Evolutionary conservation across 768 basidiomycete genomes (phyloP).

Genomic region (Lepiota subincarnata): DNA sequence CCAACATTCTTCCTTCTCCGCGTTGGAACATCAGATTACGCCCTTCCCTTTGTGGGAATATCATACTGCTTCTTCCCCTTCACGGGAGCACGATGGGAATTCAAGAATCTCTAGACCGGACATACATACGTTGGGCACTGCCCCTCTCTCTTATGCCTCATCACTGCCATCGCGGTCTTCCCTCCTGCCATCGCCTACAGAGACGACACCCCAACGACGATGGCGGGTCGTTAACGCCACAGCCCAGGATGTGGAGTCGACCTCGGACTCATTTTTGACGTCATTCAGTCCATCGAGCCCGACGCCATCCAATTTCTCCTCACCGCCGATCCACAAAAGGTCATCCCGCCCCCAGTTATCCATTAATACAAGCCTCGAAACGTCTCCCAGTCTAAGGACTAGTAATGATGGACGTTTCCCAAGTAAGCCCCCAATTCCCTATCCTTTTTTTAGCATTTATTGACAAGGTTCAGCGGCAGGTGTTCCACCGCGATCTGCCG

Average conservation of each 20-base stretch:
- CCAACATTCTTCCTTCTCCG: background rate
- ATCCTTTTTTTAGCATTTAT: no score
- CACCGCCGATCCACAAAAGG: background rate
- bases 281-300: background rate
- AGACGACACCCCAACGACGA: background rate
- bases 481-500: no score
- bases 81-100: background rate
- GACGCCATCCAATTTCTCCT: background rate
- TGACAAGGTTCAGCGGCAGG: no score
- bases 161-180: background rate
- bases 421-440: no score
- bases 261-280: background rate
- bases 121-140: background rate
- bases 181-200: background rate
- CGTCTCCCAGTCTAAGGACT: no score
- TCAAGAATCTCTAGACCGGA: background rate
- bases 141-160: background rate
- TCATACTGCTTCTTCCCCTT: constrained; percentile 1
- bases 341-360: constrained; percentile 4
- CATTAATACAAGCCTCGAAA: background rate
- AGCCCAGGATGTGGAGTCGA: background rate
- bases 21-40: constrained; percentile 1
- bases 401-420: no score
- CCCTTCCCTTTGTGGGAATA: constrained; percentile 10
- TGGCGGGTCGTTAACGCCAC: background rate